These are phyloP conservation scores for Amorphotheca resinae DNA, from an alignment of 495 filamentous ascomycete species.

Conservation along the genomic window DNA sequence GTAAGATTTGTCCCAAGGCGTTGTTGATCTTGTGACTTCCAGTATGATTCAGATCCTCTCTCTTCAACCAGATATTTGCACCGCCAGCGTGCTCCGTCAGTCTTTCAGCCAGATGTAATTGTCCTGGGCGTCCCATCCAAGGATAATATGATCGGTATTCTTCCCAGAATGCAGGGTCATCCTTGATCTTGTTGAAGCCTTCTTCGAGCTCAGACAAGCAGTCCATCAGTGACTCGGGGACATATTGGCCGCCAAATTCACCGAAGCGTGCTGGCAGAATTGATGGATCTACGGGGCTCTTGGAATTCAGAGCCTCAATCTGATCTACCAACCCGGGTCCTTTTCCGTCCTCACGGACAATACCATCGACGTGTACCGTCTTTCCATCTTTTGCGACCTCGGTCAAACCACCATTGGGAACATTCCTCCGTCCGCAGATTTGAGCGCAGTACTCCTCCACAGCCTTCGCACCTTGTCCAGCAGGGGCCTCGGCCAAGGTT, in stretches of 20 bases:
- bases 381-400: slow-evolving; percentile 37
- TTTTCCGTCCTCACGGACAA: slow-evolving; percentile 43
- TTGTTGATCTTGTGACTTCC: slow-evolving; percentile 93
- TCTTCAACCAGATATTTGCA: slow-evolving; percentile 90
- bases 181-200: slow-evolving; percentile 76
- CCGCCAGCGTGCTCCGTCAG: slow-evolving; percentile 81
- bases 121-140: slow-evolving; percentile 92
- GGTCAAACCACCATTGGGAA: slow-evolving; percentile 34
- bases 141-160: slow-evolving; percentile 94
- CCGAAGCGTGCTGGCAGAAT: slow-evolving; percentile 77
- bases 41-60: slow-evolving; percentile 85
- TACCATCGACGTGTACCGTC: slow-evolving; percentile 41
- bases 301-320: slow-evolving; percentile 55
- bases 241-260: slow-evolving; percentile 97
- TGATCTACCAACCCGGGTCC: slow-evolving; percentile 58
- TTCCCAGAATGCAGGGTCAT: slow-evolving; percentile 90
- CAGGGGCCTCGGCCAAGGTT: slow-evolving; percentile 54
- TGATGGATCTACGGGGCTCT: slow-evolving; percentile 25
- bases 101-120: slow-evolving; percentile 76
- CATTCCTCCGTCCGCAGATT: slow-evolving; percentile 53
- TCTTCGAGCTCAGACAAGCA: slow-evolving; percentile 81
- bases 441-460: slow-evolving; percentile 79
- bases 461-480: slow-evolving; percentile 55
- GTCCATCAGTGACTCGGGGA: slow-evolving; percentile 96
- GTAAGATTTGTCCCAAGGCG: slow-evolving; percentile 75